Base-by-base conservation (phyloP, 2,329 filamentous ascomycete species). In the Colletotrichum endophyticum region DNA sequence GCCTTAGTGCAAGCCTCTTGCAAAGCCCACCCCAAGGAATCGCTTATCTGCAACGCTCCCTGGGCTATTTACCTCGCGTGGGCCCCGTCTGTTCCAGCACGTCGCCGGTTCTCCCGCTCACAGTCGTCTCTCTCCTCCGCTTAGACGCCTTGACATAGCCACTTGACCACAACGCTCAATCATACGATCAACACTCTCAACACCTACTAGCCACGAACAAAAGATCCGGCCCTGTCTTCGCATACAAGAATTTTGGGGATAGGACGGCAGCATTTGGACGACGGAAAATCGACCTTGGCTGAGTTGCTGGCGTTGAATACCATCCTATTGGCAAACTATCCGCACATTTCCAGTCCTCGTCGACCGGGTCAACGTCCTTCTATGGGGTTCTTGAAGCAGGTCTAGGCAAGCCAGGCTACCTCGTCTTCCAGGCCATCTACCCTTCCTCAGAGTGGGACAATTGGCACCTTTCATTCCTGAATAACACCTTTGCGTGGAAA, bases 401-500 rank as follows among this genome's bases (percentile, higher is more conserved):
- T 67, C 44, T 77, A 68, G 56, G 71, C 61, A 64, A 19, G n/a
- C 28, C 32, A 64, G 57, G 64, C 64, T 44, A 39, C 28, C 66
- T 28, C 44, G 36, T 15, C 19, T 22, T 12, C 25, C 8, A 36
- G 22, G 25, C 8, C 27, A 27, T 62, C 19, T 15, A 32, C 34
- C 59, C 62, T 70, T 66, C 66, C 39, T 61, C 6, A 4, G 53
- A 66, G 36, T 56, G 32, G 72, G 66, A 63, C 62, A 66, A 44
- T 57, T 19, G 61, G 66, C 66, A 66, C 56, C 19, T 34, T 53
- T 61, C 7, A 12, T 19, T 57, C 53, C 66, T 44, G 69, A 13
- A n/a, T 56, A 30, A 68, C n/a, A 49, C 34, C 32, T 68, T 36
- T 53, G 70, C 69, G 79, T 79, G 79, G 82, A 81, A 76, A 90